A percentile compares a stretch with the other conserved stretches of the same genome.
Conservation (phyloP, 2,329 filamentous ascomycete species). For the Lecanicillium sp. region DNA sequence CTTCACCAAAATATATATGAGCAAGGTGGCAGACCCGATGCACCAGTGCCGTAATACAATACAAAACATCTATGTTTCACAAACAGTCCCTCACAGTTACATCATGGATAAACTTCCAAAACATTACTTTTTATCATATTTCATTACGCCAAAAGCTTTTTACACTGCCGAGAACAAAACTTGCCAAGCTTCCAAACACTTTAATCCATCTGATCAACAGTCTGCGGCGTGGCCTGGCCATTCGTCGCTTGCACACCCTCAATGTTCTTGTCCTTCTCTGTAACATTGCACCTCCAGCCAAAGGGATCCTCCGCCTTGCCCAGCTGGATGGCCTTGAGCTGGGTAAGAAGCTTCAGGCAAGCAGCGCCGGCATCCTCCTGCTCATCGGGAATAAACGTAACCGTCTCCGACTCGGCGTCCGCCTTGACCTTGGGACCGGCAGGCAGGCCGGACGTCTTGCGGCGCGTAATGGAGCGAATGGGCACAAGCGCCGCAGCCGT, state of each 20-base stretch:
- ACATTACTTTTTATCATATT: no score
- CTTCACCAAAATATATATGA: no score
- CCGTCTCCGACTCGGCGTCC: conserved; percentile 34
- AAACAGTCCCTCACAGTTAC: no score
- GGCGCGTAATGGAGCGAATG: conserved; percentile 81
- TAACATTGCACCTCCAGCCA: conserved; percentile 56
- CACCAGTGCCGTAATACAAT: no score
- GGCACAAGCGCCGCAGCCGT: conserved; percentile 89
- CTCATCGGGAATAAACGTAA: conserved; percentile 45
- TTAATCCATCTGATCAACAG: conserved; percentile 27
- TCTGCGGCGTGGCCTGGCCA: conserved; percentile 14
- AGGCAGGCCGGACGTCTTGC: conserved; percentile 22
- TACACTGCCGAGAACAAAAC: background rate
- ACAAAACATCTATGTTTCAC: no score
- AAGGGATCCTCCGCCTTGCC: conserved; percentile 72
- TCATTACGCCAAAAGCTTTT: no score
- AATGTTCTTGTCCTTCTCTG: conserved; percentile 36
- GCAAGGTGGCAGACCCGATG: no score
- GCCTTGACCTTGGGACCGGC: conserved; percentile 31
- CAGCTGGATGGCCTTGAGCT: conserved; percentile 78
- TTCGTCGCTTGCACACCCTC: conserved; percentile 15
- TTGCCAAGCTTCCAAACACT: background rate
- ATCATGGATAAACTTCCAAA: no score
- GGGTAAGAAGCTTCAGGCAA: conserved; percentile 63
- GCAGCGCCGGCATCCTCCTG: conserved; percentile 66